phyloP scores from a whole-genome alignment of 2,329 filamentous ascomycete species.

The Ophiostoma triangulosporum region DNA sequence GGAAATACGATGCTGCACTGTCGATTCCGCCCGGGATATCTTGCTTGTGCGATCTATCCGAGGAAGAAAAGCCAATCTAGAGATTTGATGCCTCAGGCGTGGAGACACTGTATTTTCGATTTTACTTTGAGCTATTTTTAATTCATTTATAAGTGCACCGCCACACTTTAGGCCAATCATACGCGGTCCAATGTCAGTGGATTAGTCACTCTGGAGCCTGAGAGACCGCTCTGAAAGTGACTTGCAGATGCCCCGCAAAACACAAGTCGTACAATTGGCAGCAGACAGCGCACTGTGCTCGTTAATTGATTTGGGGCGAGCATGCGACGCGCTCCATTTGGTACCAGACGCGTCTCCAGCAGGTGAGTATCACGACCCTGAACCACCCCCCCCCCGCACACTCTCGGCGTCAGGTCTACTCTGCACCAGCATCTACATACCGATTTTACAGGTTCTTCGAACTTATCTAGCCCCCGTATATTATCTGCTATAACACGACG shows the following conservation, averaged over 20 bases:
- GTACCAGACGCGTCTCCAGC: background rate
- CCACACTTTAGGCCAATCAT: constrained; percentile 9
- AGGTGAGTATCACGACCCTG: background rate
- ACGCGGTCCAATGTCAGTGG: constrained; percentile 10
- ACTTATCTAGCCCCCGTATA: too few species aligned
- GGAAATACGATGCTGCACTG: constrained; percentile 6
- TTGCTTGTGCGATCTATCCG: constrained; percentile 8
- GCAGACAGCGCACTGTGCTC: background rate
- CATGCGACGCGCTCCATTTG: background rate
- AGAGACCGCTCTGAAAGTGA: background rate
- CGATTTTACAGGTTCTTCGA: too few species aligned
- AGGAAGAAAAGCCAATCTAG: constrained; percentile 9
- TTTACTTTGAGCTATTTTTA: background rate
- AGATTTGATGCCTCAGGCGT: constrained; percentile 13
- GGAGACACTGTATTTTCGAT: background rate
- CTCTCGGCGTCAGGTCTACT: background rate
- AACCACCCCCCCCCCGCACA: background rate
- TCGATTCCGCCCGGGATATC: background rate
- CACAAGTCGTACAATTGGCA: background rate
- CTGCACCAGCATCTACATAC: background rate
- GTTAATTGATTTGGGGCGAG: background rate
- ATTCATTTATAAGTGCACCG: background rate
- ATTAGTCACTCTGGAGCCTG: constrained; percentile 7
- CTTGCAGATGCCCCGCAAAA: background rate
- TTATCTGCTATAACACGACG: too few species aligned